Percentiles rank a stretch among this genome's conserved stretches.
These are phyloP conservation scores for Daldinia decipiens DNA, from an alignment of 495 filamentous ascomycete genomes.

Conservation along the genomic window DNA sequence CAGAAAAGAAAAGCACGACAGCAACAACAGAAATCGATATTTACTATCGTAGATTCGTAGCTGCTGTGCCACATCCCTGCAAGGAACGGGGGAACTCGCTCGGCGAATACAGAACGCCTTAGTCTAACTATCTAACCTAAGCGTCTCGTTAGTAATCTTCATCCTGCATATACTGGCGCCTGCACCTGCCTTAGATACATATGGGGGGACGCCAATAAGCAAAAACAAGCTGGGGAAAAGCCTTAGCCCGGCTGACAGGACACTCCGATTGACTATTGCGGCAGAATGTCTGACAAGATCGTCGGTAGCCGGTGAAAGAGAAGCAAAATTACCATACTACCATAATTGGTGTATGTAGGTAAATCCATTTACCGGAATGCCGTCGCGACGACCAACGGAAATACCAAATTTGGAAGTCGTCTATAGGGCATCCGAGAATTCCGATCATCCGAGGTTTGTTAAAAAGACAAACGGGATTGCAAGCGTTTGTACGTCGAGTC, in stretches of 20 bases:
- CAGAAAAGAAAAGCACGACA: background rate
- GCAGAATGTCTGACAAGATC: conserved; percentile 42
- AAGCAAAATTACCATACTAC: too few species aligned
- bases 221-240: background rate
- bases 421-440: conserved; percentile 14
- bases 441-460: conserved; percentile 31
- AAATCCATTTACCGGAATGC: background rate
- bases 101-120: conserved; percentile 32
- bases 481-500: background rate
- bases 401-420: conserved; percentile 8
- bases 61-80: conserved; percentile 32
- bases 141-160: conserved; percentile 23
- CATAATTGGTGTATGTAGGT: too few species aligned
- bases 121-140: conserved; percentile 13
- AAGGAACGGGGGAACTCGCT: conserved; percentile 20
- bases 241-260: background rate
- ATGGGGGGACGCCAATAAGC: conserved; percentile 29
- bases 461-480: background rate
- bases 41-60: conserved; percentile 16
- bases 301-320: conserved; percentile 35
- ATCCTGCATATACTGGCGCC: conserved; percentile 7
- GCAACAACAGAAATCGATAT: background rate
- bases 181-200: conserved; percentile 13
- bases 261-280: conserved; percentile 14
- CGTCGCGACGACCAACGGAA: background rate